Conservation (phyloP, 2,329 filamentous ascomycete genomes). For the Endocalyx cinctus region DNA sequence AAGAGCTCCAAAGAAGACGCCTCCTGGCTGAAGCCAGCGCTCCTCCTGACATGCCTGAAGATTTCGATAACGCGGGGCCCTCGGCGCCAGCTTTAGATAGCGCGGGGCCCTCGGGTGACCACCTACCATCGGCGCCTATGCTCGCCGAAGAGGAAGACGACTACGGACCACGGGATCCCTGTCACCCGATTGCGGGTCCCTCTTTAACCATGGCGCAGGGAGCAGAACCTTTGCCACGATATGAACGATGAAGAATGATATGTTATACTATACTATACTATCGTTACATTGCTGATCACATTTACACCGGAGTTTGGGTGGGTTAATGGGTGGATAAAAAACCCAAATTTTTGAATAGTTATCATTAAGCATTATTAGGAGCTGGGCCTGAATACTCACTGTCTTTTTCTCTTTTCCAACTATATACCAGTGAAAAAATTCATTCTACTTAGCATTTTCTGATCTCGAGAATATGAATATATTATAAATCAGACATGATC, state of each 20-base stretch:
- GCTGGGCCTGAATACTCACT: too few relatives aligned
- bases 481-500: too few relatives aligned
- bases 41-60: conserved; percentile 54
- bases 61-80: conserved; percentile 34
- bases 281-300: too few relatives aligned
- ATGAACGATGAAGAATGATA: conserved; percentile 33
- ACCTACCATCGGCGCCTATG: conserved; percentile 27
- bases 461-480: too few relatives aligned
- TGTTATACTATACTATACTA: too few relatives aligned
- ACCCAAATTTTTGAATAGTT: too few relatives aligned
- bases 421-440: too few relatives aligned
- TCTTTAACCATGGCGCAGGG: conserved; percentile 17
- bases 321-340: too few relatives aligned
- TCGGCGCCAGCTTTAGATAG: conserved; percentile 13
- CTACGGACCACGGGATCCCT: conserved; percentile 21
- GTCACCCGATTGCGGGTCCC: conserved; percentile 48
- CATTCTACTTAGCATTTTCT: too few relatives aligned
- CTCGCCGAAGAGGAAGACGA: conserved; percentile 19
- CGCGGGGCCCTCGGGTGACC: conserved; percentile 21
- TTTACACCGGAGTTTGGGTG: too few relatives aligned
- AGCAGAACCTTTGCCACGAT: conserved; percentile 29
- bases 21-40: conserved; percentile 62
- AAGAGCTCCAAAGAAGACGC: conserved; percentile 65
- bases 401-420: too few relatives aligned
- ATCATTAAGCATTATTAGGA: too few relatives aligned